These are phyloP conservation scores for Neofusicoccum umdonicola DNA, from an alignment of 2,329 filamentous ascomycete species.

Conservation along the genomic window DNA sequence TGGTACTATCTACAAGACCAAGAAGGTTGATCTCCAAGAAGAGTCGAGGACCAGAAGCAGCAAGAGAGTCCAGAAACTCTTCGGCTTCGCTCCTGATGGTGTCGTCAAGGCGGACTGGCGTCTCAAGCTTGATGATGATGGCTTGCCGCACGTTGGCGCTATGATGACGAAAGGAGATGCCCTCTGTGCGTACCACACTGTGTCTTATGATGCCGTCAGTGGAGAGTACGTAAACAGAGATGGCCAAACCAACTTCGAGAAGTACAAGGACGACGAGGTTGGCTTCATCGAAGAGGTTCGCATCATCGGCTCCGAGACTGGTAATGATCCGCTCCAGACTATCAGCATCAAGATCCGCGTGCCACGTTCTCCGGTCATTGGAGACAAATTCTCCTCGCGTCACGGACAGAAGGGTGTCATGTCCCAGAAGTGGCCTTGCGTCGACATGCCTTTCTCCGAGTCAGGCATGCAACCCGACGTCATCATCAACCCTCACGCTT, in stretches of 20 bases:
- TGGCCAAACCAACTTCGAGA: slow-evolving; percentile 80
- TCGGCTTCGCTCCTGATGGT: slow-evolving; percentile 82
- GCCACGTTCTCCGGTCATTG: slow-evolving; percentile 86
- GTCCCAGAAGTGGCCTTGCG: slow-evolving; percentile 90
- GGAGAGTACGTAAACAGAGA: slow-evolving; percentile 82
- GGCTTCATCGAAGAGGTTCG: slow-evolving; percentile 92
- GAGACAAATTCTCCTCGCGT: slow-evolving; percentile 98
- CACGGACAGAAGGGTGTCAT: slow-evolving; percentile 98
- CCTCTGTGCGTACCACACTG: slow-evolving; percentile 85
- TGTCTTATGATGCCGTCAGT: slow-evolving; percentile 69
- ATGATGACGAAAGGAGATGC: slow-evolving; percentile 77
- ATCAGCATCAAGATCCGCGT: slow-evolving; percentile 92
- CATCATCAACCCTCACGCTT: slow-evolving; percentile 99
- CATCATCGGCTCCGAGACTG: slow-evolving; percentile 80
- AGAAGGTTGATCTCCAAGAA: slow-evolving; percentile 83
- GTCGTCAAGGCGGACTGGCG: slow-evolving; percentile 69
- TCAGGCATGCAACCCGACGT: slow-evolving; percentile 94
- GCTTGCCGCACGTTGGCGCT: slow-evolving; percentile 76
- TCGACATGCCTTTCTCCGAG: slow-evolving; percentile 96
- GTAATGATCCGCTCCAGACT: slow-evolving; percentile 78
- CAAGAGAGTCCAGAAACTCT: slow-evolving; percentile 74
- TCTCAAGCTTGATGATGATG: slow-evolving; percentile 78
- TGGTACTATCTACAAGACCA: slow-evolving; percentile 97
- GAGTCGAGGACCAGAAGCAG: slow-evolving; percentile 64
- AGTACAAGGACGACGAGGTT: slow-evolving; percentile 89